A percentile compares a stretch with the other conserved stretches of the same genome.
Evolutionary conservation across 192 early-diverging fungal genomes (phyloP).

Genomic region (Ambispora gerdemannii): DNA sequence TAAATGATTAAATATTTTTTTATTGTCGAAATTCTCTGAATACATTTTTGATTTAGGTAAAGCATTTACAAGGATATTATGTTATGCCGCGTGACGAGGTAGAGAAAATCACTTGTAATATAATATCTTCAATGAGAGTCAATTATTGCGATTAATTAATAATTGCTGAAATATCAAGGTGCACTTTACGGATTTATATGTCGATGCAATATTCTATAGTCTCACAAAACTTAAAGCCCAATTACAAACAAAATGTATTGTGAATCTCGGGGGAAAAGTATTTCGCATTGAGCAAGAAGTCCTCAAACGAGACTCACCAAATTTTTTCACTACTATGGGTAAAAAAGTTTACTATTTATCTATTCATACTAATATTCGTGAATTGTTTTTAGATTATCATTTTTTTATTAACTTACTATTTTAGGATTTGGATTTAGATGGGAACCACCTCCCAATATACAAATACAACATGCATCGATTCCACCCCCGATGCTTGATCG

Average conservation of each 20-base stretch:
- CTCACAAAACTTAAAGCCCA: constrained; percentile 30
- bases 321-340: constrained; percentile 39
- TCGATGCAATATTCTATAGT: constrained; percentile 40
- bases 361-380: too few species aligned
- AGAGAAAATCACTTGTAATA: neutral
- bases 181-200: constrained; percentile 36
- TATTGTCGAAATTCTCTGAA: neutral
- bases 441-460: constrained; percentile 9
- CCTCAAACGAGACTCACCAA: constrained; percentile 45
- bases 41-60: constrained; percentile 21
- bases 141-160: neutral
- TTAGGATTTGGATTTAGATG: constrained; percentile 16
- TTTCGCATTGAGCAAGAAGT: constrained; percentile 49
- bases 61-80: constrained; percentile 55
- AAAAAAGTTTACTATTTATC: too few species aligned
- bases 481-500: constrained; percentile 43
- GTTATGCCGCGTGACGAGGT: constrained; percentile 44
- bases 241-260: constrained; percentile 34
- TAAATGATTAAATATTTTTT: neutral
- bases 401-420: constrained; percentile 23
- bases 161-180: constrained; percentile 24
- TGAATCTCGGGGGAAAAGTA: constrained; percentile 54
- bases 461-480: neutral
- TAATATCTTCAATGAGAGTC: neutral
- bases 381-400: constrained; percentile 30